These are phyloP conservation scores for Trametes cubensis DNA, from an alignment of 768 basidiomycete species.

Conservation along the genomic window DNA sequence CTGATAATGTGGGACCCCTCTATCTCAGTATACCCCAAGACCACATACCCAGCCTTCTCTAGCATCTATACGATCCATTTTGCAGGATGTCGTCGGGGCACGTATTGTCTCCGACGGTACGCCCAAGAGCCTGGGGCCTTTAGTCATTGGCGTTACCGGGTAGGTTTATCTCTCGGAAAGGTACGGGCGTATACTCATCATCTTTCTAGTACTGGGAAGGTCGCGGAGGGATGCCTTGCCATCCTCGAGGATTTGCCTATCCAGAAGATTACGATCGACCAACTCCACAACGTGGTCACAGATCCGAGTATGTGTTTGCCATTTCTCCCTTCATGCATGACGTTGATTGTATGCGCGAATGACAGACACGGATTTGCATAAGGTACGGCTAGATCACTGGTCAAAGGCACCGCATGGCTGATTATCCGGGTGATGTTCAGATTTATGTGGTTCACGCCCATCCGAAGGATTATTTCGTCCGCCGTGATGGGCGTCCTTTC, in stretches of 20 bases:
- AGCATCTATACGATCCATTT: constrained; percentile 50
- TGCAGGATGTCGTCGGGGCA: constrained; percentile 57
- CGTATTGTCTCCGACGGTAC: constrained; percentile 60
- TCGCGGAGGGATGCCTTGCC: constrained; percentile 74
- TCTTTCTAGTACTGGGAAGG: constrained; percentile 69
- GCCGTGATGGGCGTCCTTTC: constrained; percentile 59
- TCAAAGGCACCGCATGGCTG: not conserved
- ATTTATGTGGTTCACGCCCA: constrained; percentile 77
- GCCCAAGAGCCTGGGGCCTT: constrained; percentile 68
- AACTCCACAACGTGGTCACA: constrained; percentile 59
- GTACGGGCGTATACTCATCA: not conserved
- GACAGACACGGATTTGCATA: constrained; percentile 57
- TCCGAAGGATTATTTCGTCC: constrained; percentile 69
- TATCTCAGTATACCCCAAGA: constrained; percentile 74
- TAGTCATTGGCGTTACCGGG: constrained; percentile 85
- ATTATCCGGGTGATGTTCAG: constrained; percentile 37
- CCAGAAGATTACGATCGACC: constrained; percentile 53
- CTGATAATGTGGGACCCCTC: not conserved
- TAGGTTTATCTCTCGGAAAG: constrained; percentile 35
- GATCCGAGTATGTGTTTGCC: constrained; percentile 46
- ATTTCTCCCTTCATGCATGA: not conserved
- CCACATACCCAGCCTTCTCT: constrained; percentile 75
- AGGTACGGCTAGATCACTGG: constrained; percentile 42
- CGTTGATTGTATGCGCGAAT: not conserved
- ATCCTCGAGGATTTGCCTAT: constrained; percentile 75